Percentiles rank a stretch among this genome's conserved stretches.
Conservation (phyloP, 495 filamentous ascomycete species). For the Penicillium alfredii region DNA sequence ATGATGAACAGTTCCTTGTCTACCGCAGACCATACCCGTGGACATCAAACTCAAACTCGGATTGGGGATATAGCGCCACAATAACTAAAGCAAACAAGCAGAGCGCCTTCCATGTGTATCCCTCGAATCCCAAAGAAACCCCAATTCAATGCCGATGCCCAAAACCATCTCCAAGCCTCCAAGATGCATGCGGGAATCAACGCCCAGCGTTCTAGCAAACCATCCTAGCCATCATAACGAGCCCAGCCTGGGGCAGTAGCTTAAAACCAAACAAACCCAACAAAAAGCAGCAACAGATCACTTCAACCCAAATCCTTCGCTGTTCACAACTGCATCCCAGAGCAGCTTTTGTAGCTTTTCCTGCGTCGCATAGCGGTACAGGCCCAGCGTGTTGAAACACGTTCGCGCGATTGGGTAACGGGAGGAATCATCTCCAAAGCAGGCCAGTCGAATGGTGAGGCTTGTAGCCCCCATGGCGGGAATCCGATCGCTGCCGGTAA, state of each 20-base stretch:
- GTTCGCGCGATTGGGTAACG: conserved; percentile 84
- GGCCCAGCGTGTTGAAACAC: conserved; percentile 79
- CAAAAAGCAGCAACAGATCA: conserved; percentile 27
- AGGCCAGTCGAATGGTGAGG: conserved; percentile 66
- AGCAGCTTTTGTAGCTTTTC: conserved; percentile 65
- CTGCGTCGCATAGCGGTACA: conserved; percentile 64
- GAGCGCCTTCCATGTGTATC: too few species aligned
- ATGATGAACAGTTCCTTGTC: too few species aligned
- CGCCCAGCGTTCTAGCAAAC: conserved; percentile 12
- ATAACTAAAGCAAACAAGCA: too few species aligned
- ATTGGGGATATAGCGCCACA: too few species aligned
- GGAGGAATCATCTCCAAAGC: conserved; percentile 65
- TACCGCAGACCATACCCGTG: too few species aligned
- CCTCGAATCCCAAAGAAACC: too few species aligned
- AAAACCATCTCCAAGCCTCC: conserved; percentile 3
- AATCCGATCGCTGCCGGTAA: conserved; percentile 91
- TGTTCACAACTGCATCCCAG: conserved; percentile 82
- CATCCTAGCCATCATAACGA: conserved; percentile 1
- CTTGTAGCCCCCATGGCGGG: conserved; percentile 87
- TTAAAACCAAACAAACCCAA: too few species aligned
- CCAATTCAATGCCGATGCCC: too few species aligned
- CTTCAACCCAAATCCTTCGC: conserved; percentile 92
- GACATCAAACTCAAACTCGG: too few species aligned
- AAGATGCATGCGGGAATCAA: conserved; percentile 1
- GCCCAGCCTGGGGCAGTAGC: too few species aligned